Conservation (phyloP, 495 filamentous ascomycete genomes). For the Hypoxylon cercidicola region DNA sequence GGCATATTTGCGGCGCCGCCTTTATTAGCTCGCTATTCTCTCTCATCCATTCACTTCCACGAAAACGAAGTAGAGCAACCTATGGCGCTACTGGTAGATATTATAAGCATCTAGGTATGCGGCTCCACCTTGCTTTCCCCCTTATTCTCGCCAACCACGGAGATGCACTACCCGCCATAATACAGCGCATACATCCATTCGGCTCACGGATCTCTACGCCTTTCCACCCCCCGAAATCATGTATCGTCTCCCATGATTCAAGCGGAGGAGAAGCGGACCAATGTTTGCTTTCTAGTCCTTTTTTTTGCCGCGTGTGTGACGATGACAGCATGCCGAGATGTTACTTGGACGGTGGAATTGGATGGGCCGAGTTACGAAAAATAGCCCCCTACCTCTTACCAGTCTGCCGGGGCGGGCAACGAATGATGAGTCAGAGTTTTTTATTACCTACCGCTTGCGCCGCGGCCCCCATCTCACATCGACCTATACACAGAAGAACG, state of each 20-base stretch:
- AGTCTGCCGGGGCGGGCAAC: not conserved
- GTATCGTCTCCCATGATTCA: not conserved
- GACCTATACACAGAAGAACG: not conserved
- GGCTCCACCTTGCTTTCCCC: conserved; percentile 5
- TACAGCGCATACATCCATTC: not conserved
- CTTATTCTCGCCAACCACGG: not conserved
- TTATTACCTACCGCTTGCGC: too few species aligned
- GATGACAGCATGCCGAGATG: conserved; percentile 15
- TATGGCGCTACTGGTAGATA: too few species aligned
- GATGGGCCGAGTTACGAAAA: not conserved
- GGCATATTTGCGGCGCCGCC: too few species aligned
- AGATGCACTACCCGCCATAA: conserved; percentile 1
- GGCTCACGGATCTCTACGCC: not conserved
- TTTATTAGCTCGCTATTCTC: too few species aligned
- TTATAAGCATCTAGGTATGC: not conserved
- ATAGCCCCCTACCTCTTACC: not conserved
- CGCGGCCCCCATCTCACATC: not conserved
- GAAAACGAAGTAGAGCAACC: too few species aligned
- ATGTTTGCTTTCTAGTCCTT: conserved; percentile 7
- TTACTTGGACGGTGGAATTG: not conserved
- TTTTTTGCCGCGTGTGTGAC: conserved; percentile 6
- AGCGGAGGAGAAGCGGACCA: conserved; percentile 8
- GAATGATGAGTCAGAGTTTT: conserved; percentile 14
- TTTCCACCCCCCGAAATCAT: not conserved
- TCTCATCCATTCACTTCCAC: too few species aligned